A percentile compares a stretch with the other conserved stretches of the same genome.
Evolutionary conservation across 2,329 filamentous ascomycete species (phyloP).

Genomic region (Dactylonectria estremocensis): DNA sequence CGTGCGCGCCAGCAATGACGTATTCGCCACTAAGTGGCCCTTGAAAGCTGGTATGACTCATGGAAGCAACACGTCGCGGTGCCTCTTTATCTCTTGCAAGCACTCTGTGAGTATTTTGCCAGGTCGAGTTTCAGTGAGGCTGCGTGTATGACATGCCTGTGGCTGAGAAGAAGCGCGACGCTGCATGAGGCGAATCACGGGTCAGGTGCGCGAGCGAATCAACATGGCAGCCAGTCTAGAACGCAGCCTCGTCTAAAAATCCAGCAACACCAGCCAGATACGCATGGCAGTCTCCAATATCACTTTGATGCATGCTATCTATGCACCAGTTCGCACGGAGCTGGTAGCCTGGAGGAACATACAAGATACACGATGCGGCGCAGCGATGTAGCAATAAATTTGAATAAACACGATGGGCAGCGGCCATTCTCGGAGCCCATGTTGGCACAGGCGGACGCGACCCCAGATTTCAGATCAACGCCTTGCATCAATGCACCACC

Average conservation of each 20-base stretch:
- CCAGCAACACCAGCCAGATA: background rate
- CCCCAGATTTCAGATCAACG: background rate
- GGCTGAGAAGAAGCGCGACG: background rate
- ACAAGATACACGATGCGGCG: background rate
- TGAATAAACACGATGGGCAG: background rate
- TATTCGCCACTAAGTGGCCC: background rate
- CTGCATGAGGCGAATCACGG: no score
- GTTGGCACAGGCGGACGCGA: background rate
- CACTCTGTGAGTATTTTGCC: background rate
- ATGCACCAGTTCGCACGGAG: background rate
- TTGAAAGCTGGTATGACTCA: slow-evolving; percentile 2
- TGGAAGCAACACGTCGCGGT: background rate
- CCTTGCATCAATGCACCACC: background rate
- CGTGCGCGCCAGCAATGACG: background rate
- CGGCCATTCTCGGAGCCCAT: background rate
- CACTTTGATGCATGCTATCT: background rate
- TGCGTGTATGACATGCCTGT: background rate
- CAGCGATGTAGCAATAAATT: background rate
- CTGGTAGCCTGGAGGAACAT: background rate
- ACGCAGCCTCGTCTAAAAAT: background rate
- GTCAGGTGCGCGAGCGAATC: no score
- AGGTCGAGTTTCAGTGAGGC: background rate
- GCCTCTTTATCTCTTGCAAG: background rate
- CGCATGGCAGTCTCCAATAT: background rate
- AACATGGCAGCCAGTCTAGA: background rate